These are phyloP conservation scores for Cucumis cinereus DNA, from an alignment of 306 rosid genomes.

Conservation along the genomic window DNA sequence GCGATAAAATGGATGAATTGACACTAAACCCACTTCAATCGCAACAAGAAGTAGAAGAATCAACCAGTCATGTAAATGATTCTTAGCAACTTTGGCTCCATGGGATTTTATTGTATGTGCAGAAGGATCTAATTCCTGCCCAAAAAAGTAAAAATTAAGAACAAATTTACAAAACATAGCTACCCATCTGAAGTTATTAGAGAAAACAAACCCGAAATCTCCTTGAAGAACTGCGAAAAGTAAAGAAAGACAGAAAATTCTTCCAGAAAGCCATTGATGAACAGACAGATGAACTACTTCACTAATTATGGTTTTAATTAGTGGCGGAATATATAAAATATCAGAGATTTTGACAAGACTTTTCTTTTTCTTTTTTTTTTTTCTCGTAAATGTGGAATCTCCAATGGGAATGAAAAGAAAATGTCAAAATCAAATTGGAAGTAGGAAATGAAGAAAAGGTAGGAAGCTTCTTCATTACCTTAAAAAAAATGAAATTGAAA, in stretches of 20 bases:
- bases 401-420: neutral
- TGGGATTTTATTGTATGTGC: constrained; percentile 66
- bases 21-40: constrained; percentile 34
- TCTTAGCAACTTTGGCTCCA: constrained; percentile 66
- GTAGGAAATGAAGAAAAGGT: neutral
- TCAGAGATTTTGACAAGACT: neutral
- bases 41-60: constrained; percentile 49
- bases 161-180: too few species aligned
- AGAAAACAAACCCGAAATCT: constrained; percentile 22
- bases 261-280: constrained; percentile 24
- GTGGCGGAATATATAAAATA: neutral
- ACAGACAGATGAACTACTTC: neutral
- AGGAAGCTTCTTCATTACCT: neutral
- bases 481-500: neutral
- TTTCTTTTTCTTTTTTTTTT: neutral
- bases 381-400: neutral
- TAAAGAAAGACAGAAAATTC: constrained; percentile 3
- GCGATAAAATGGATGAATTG: constrained; percentile 67
- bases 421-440: neutral
- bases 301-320: neutral
- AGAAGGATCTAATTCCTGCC: constrained; percentile 27
- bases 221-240: constrained; percentile 10
- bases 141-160: neutral
- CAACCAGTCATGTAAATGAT: constrained; percentile 68
- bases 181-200: neutral